Conservation (phyloP, 768 basidiomycete species). For the Agrocybe praecox region DNA sequence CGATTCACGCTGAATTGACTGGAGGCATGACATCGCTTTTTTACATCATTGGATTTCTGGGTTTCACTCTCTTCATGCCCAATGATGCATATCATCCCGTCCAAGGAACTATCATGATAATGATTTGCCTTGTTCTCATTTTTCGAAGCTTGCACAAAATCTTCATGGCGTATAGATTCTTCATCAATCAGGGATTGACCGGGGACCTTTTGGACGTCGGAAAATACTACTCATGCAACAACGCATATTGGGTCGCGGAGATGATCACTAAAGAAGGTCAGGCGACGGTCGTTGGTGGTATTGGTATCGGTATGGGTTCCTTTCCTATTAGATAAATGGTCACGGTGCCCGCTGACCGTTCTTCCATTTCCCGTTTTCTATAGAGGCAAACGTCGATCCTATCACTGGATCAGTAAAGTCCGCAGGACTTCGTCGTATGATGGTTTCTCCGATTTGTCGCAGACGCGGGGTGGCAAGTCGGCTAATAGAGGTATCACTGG, state of each 20-base stretch:
- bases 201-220: conserved; percentile 21
- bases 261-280: background rate
- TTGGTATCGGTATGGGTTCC: conserved; percentile 13
- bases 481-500: conserved; percentile 9
- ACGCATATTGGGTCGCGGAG: conserved; percentile 23
- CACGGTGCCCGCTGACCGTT: too few relatives aligned
- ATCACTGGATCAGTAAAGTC: background rate
- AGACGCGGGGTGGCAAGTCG: conserved; percentile 18
- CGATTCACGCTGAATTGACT: background rate
- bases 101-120: background rate
- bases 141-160: background rate
- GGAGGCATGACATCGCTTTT: background rate
- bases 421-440: conserved; percentile 24
- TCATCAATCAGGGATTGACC: conserved; percentile 2
- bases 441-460: conserved; percentile 20
- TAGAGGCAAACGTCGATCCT: conserved; percentile 6
- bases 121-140: background rate
- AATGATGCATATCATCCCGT: background rate
- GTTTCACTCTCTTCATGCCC: background rate
- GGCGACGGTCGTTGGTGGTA: conserved; percentile 14
- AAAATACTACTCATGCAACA: conserved; percentile 12
- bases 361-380: background rate
- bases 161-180: background rate
- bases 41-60: background rate
- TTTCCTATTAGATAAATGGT: too few relatives aligned